phyloP scores from a whole-genome alignment of 2,329 filamentous ascomycete species.

The Sporothrix globosa region DNA sequence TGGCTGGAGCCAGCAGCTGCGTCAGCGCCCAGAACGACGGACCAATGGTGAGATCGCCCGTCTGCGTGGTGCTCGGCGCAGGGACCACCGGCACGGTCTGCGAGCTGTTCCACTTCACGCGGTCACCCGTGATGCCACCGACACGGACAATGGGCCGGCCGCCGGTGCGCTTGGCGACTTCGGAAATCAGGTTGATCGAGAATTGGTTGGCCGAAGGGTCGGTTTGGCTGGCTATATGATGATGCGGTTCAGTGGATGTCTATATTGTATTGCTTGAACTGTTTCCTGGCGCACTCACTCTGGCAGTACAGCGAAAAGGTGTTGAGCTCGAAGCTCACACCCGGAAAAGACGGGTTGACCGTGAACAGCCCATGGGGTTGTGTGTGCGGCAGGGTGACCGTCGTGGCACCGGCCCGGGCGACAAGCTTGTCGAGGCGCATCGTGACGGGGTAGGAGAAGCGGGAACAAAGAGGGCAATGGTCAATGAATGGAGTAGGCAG shows the following conservation, averaged over 20 bases:
- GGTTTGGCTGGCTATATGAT: neutral
- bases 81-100: neutral
- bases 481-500: too few relatives aligned
- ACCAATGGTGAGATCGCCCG: constrained; percentile 12
- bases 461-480: neutral
- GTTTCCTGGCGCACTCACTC: neutral
- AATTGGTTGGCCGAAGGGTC: constrained; percentile 19
- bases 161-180: constrained; percentile 16
- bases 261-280: neutral
- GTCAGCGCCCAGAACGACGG: constrained; percentile 6
- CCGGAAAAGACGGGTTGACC: constrained; percentile 10
- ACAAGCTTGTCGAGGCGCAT: constrained; percentile 22
- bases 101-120: constrained; percentile 6
- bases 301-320: constrained; percentile 19
- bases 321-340: constrained; percentile 23
- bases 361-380: neutral
- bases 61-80: neutral
- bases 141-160: constrained; percentile 15
- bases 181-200: constrained; percentile 20
- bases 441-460: neutral
- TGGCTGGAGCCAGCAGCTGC: constrained; percentile 1
- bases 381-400: neutral
- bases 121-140: constrained; percentile 15
- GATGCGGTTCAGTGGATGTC: neutral
- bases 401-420: constrained; percentile 21